Evolutionary conservation across 78 protist species (phyloP), one percentile per base, ranked within the genome.

Genomic region (Protostelium mycophagum): DNA sequence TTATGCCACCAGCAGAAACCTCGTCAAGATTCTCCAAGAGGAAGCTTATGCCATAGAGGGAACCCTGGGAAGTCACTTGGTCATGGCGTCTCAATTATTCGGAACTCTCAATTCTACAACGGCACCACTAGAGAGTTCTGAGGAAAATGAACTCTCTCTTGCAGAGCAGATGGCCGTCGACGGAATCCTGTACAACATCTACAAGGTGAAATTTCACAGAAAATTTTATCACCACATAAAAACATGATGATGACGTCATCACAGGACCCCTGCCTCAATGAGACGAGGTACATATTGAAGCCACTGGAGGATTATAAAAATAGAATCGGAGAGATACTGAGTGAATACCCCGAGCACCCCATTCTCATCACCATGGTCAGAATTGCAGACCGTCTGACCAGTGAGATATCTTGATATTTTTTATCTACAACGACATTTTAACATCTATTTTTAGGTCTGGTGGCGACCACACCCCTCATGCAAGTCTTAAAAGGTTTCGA

Each of bases 401-500:
- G n/a, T n/a, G n/a, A n/a, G n/a, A n/a, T n/a, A n/a, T n/a, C n/a
- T n/a, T n/a, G n/a, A n/a, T n/a, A n/a, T n/a, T n/a, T n/a, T n/a
- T n/a, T n/a, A n/a, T n/a, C n/a, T n/a, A n/a, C n/a, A n/a, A n/a
- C n/a, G n/a, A n/a, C n/a, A n/a, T n/a, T n/a, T n/a, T n/a, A n/a
- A n/a, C n/a, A n/a, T n/a, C n/a, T n/a, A n/a, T n/a, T n/a, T n/a
- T n/a, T n/a, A n/a, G 86, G 73, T 0, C 91, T 88, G 83, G 90
- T 93, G 34, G 92, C 92, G 0, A 87, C 88, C 28, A 90, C 88
- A 87, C 97, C 91, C 39, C 83, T 96, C 28, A 91, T 93, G 83
- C 87, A 92, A 92, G 86, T 95, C 37, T 85, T 96, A 36, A 90
- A 91, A 28, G 98, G 98, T 38, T 37, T 94, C 10, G 96, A 95